phyloP scores from a whole-genome alignment of 352 stramenopile species.

The Phytopythium delawarense region DNA sequence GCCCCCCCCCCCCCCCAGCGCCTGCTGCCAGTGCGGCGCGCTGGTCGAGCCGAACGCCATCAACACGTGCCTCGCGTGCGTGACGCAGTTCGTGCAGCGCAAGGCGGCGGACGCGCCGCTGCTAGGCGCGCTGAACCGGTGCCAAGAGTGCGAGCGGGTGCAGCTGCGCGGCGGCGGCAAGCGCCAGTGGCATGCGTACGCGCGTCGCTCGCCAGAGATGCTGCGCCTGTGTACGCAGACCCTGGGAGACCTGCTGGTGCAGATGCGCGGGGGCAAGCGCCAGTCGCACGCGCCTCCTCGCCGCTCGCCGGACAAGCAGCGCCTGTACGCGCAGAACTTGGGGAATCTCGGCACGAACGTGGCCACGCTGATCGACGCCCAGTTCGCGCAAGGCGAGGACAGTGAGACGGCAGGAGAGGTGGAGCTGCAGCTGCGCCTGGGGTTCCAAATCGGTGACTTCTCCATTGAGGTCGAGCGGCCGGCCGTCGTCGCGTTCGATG shows the following conservation, averaged over 20 bases:
- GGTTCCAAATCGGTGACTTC: slow-evolving; percentile 45
- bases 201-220: slow-evolving; percentile 64
- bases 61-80: slow-evolving; percentile 65
- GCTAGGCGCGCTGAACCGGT: slow-evolving; percentile 43
- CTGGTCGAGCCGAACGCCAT: slow-evolving; percentile 68
- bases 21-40: slow-evolving; percentile 55
- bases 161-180: slow-evolving; percentile 32
- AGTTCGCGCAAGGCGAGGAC: slow-evolving; percentile 72
- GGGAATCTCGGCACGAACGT: slow-evolving; percentile 35
- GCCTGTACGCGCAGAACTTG: slow-evolving; percentile 71
- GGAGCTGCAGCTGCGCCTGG: slow-evolving; percentile 37
- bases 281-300: slow-evolving; percentile 58
- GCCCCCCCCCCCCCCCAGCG: too few species aligned
- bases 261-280: slow-evolving; percentile 29
- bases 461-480: slow-evolving; percentile 17
- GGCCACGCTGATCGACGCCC: slow-evolving; percentile 64
- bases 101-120: slow-evolving; percentile 32
- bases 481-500: slow-evolving; percentile 4
- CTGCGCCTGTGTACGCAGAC: slow-evolving; percentile 76
- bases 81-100: slow-evolving; percentile 29
- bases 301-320: slow-evolving; percentile 68
- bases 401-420: slow-evolving; percentile 40
- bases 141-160: slow-evolving; percentile 60
- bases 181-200: slow-evolving; percentile 48
- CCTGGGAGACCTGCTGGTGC: slow-evolving; percentile 48